Conservation (phyloP, 495 filamentous ascomycete species). For the Penicillium roqueforti region DNA sequence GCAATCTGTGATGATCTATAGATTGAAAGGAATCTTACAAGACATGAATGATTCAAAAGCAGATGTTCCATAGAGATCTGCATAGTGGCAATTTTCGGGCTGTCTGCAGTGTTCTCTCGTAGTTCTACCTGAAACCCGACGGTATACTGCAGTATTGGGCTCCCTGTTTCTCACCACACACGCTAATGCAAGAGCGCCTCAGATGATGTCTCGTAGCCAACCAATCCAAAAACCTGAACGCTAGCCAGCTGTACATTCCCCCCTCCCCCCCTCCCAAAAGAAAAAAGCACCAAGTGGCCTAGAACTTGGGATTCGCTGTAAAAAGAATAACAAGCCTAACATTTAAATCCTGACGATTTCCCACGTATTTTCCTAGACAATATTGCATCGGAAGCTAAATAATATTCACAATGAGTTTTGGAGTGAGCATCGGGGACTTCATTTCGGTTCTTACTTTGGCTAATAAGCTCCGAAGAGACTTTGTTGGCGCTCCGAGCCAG, state of each 20-base stretch:
- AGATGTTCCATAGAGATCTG: no score
- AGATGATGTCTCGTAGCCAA: background rate
- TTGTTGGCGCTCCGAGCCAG: background rate
- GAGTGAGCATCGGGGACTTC: background rate
- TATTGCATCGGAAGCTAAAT: background rate
- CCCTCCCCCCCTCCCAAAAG: no score
- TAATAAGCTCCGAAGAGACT: background rate
- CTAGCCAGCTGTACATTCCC: background rate
- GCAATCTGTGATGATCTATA: no score
- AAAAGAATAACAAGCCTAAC: background rate
- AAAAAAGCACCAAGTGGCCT: background rate
- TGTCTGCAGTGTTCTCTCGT: no score
- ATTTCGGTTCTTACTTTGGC: background rate
- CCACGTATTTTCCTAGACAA: background rate
- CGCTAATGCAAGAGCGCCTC: background rate
- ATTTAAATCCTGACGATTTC: background rate
- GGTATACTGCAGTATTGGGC: no score
- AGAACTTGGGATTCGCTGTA: background rate
- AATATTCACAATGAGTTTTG: background rate
- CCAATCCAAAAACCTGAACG: background rate
- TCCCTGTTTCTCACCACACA: background rate
- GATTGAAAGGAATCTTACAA: no score
- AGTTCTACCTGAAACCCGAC: no score
- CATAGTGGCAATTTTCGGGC: no score
- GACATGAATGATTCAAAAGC: no score